A percentile compares a stretch with the other conserved stretches of the same genome.
Evolutionary conservation across 495 filamentous ascomycete species (phyloP).

Genomic region (Penicillium verhagenii): DNA sequence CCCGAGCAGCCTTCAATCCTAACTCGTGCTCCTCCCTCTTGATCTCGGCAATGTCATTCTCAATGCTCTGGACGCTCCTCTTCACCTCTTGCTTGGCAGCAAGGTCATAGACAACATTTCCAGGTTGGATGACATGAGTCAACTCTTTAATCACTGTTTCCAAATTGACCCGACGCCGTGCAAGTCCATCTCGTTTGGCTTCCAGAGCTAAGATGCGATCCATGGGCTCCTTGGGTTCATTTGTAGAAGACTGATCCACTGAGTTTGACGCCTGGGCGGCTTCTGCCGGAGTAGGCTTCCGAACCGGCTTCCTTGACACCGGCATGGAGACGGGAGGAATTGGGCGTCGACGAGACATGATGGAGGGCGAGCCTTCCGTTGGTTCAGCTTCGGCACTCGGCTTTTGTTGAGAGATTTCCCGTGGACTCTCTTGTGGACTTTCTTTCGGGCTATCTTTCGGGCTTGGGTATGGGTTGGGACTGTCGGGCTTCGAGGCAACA

Average conservation of each 20-base stretch:
- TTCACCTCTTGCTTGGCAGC: conserved; percentile 66
- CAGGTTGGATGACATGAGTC: conserved; percentile 59
- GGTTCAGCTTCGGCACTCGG: conserved; percentile 29
- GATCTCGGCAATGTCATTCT: conserved; percentile 74
- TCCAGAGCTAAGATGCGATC: conserved; percentile 67
- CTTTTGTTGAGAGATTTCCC: conserved; percentile 28
- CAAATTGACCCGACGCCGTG: conserved; percentile 66
- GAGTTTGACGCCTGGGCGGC: conserved; percentile 37
- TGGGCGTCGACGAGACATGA: conserved; percentile 50
- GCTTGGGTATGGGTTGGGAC: conserved; percentile 38
- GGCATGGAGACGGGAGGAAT: conserved; percentile 42
- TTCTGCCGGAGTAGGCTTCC: conserved; percentile 55
- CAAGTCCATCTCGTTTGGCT: conserved; percentile 63
- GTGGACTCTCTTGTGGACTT: conserved; percentile 5
- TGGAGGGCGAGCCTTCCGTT: conserved; percentile 29
- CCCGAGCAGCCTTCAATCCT: conserved; percentile 76
- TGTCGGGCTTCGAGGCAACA: background rate
- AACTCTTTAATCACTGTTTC: conserved; percentile 70
- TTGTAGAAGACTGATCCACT: conserved; percentile 58
- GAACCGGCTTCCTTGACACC: conserved; percentile 43
- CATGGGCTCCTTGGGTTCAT: conserved; percentile 50
- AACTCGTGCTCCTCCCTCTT: conserved; percentile 81
- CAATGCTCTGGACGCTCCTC: conserved; percentile 65
- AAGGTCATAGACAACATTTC: conserved; percentile 56
- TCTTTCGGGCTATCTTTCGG: conserved; percentile 19